These are phyloP conservation scores for Thielaviopsis musarum DNA, from an alignment of 2,329 filamentous ascomycete genomes.

Conservation along the genomic window DNA sequence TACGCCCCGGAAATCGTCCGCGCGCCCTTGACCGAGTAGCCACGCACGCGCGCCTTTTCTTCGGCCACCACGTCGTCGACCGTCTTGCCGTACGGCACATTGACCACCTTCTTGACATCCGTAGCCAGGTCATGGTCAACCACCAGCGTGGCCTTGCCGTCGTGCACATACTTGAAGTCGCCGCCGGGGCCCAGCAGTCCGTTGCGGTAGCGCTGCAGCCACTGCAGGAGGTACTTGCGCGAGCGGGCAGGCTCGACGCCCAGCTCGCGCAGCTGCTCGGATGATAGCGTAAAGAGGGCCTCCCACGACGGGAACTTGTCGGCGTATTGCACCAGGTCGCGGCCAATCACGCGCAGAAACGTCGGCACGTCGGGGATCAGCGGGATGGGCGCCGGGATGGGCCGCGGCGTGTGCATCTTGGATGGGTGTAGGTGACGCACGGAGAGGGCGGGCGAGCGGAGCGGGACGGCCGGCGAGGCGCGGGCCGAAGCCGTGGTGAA, in stretches of 20 bases:
- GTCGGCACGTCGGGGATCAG: conserved; percentile 73
- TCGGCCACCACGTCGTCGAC: conserved; percentile 14
- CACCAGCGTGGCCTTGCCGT: conserved; percentile 35
- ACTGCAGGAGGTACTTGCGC: conserved; percentile 69
- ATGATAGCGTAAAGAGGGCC: conserved; percentile 67
- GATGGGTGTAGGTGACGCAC: conserved; percentile 4
- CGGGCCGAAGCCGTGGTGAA: conserved; percentile 2
- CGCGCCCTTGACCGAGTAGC: conserved; percentile 51
- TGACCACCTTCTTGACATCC: conserved; percentile 35
- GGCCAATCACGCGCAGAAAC: conserved; percentile 83
- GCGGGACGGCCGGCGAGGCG: neutral
- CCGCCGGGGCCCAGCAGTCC: conserved; percentile 69
- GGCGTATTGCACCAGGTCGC: conserved; percentile 64
- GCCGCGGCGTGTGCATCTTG: conserved; percentile 8
- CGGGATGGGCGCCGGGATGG: conserved; percentile 43
- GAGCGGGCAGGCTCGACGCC: conserved; percentile 75
- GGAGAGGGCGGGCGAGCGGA: neutral
- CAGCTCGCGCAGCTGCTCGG: conserved; percentile 60
- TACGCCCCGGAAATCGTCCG: conserved; percentile 60
- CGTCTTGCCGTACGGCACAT: conserved; percentile 32
- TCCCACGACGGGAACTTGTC: conserved; percentile 85
- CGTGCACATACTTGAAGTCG: conserved; percentile 55
- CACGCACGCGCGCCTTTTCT: conserved; percentile 32
- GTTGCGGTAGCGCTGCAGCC: conserved; percentile 69
- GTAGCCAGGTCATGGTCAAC: conserved; percentile 22